phyloP scores from a whole-genome alignment of 2,329 filamentous ascomycete genomes.

The Didymella pinodella region DNA sequence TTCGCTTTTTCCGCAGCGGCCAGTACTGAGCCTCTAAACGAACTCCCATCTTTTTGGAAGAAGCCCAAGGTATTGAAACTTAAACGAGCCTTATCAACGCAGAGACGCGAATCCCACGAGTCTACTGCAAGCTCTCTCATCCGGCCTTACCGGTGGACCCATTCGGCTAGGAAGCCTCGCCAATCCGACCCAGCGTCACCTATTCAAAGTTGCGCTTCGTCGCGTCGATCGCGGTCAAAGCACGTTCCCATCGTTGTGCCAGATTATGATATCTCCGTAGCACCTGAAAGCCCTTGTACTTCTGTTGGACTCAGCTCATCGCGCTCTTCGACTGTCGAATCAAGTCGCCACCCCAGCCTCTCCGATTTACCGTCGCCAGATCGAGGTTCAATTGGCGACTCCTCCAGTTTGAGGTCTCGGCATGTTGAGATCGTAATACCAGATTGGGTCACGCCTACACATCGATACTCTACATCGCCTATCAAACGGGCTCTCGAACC shows the following conservation, averaged over 20 bases:
- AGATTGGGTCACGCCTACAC: conserved; percentile 54
- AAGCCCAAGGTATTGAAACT: conserved; percentile 41
- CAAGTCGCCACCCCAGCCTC: conserved; percentile 41
- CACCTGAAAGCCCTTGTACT: conserved; percentile 48
- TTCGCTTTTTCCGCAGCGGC: conserved; percentile 47
- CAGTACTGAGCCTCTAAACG: conserved; percentile 46
- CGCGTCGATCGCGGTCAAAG: conserved; percentile 46
- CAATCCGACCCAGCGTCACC: conserved; percentile 32
- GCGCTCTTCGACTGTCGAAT: conserved; percentile 42
- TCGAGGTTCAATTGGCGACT: conserved; percentile 43
- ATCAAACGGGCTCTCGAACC: conserved; percentile 38
- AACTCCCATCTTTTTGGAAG: conserved; percentile 46
- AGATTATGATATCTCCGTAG: conserved; percentile 51
- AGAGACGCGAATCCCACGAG: conserved; percentile 38
- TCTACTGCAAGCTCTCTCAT: conserved; percentile 43
- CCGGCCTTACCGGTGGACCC: conserved; percentile 33
- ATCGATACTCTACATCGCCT: conserved; percentile 49
- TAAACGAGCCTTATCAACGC: conserved; percentile 40
- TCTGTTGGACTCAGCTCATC: conserved; percentile 46
- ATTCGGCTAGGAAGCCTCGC: conserved; percentile 32
- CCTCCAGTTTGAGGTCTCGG: conserved; percentile 48
- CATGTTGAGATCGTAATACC: conserved; percentile 61
- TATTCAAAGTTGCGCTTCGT: conserved; percentile 31
- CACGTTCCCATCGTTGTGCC: conserved; percentile 57
- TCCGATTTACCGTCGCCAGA: conserved; percentile 38